Evolutionary conservation across 179 eudicot species (phyloP).

Genomic region (Monotropa hypopitys): DNA sequence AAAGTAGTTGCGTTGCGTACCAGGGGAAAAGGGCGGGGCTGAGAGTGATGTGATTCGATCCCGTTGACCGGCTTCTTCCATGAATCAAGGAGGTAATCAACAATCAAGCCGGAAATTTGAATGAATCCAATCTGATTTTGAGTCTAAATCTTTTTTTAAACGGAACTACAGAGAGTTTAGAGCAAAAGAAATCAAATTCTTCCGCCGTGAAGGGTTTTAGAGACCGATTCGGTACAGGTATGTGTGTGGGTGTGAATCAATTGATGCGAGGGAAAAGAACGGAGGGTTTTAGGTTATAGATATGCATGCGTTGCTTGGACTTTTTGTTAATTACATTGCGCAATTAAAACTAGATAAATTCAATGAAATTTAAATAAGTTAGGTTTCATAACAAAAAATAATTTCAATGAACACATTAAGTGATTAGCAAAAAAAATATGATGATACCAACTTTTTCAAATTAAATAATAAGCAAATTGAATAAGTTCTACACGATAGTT

Average conservation of each 20-base stretch:
- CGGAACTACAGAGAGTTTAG: not conserved
- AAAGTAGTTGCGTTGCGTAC: not conserved
- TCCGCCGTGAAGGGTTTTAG: not conserved
- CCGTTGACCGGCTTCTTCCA: conserved; percentile 22
- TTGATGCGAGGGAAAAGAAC: not conserved
- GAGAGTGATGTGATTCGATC: conserved; percentile 15
- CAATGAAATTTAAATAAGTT: too few species aligned
- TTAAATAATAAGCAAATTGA: too few species aligned
- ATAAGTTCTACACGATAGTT: too few species aligned
- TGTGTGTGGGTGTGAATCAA: not conserved
- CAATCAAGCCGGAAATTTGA: not conserved
- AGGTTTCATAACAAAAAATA: too few species aligned
- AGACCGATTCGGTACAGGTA: not conserved
- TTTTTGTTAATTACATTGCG: too few species aligned
- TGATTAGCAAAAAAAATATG: too few species aligned
- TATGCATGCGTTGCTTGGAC: too few species aligned
- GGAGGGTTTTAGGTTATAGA: conserved; percentile 10
- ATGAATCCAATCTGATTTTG: not conserved
- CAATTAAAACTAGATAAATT: too few species aligned
- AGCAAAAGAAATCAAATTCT: not conserved
- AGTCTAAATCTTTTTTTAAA: not conserved
- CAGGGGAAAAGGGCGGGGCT: not conserved
- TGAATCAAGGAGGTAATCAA: not conserved
- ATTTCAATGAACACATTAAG: too few species aligned
- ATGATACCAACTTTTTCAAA: too few species aligned